Base-by-base conservation (phyloP, 2,329 filamentous ascomycete species). In the Scopulariopsis brevicaulis region DNA sequence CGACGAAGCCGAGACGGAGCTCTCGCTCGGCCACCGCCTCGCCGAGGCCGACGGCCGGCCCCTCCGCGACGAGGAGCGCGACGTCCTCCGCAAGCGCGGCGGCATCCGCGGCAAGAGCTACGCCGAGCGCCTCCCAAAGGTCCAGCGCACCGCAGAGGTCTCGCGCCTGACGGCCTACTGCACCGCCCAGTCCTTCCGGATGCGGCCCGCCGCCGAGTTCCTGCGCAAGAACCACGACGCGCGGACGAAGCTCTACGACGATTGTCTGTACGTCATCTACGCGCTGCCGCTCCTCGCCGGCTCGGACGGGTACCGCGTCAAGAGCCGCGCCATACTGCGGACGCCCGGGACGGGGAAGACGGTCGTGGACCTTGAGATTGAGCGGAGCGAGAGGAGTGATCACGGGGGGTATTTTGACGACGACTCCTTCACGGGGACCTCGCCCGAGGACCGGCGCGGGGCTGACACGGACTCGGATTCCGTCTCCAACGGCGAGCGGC, bases 241-340 rank as follows among this genome's bases (percentile, higher is more conserved):
- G 1, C 87, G 91, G 72, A 96, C 93, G 15, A 99, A 99, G 73
- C 79, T 97, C 5, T 99, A 99, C 72, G 94, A 99, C 70, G 94
- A 99, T 71, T 99, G 94, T 68, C 77, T 99, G 25, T 99, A 99
- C 69, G 90, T 87, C 28, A 93, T 96, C 54, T 99, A 99, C 70
- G 92, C 96, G 68, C 75, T 96, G 34, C 94, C 94, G 5, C 75
- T 99, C 18, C 77, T 97, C 57, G 87, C 90, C 2, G 94, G 93
- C 1, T 83, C 78, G 53, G 91, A 96, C 54, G 93, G 94, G 1
- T 96, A 92, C 70, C 80, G 94, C 28, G 78, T 99, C 28, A 83
- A 90, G 65, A 96, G 93, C 68, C 90, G 92, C 66, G 94, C 94
- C 0, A 88, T 96, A 25, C 74, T 97, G 56, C 96, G 96, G 73